Base-by-base conservation (phyloP, 106 monocot species). In the Alisma plantagoaquatica region DNA sequence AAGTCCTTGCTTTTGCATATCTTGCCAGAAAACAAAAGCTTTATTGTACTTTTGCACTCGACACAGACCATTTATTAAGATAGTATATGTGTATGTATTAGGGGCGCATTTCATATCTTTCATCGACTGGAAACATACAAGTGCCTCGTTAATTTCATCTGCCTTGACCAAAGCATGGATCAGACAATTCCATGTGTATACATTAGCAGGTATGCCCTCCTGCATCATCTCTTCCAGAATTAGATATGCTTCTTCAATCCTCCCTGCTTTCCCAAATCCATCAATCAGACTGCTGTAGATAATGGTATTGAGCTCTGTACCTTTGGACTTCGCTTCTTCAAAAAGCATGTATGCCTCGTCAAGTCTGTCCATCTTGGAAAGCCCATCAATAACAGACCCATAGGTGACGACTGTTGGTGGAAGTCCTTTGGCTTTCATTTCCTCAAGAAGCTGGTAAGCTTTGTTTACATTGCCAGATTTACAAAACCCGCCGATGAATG, bases 301-400 rank as follows among this genome's bases (percentile, higher is more conserved):
- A 51, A 98, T 65, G 51, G 77, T 82, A 82, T 98, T 98, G 28
- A 86, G 42, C 31, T 59, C 68, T 23, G 82, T 43, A 22, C 73
- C 78, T 64, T 90, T 82, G 15, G 82, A 81, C 67, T 98, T 98
- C 27, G 98, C 98, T 79, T 98, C 98, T 73, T 98, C 90, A 67
- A 98, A 98, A 15, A 98, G 78, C 98, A 98, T 86, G 53, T 98
- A 98, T 53, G 98, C 75, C 64, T 98, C 98, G 65, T 98, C 90
- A 26, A 98, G 80, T 60, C 85, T 75, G 61, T 90, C 85, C 52
- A 98, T 90, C 61, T 98, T 98, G 16, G 85, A 75, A 42, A 98
- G 75, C 8, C 98, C 98, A 73, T 98, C 90, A 46, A 98, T 64
- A 31, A 98, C 66, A 22, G 81, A 66, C 43, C 98, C 98, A 73